Evolutionary conservation across 768 basidiomycete genomes (phyloP).

Genomic region (Agaricus blazei): DNA sequence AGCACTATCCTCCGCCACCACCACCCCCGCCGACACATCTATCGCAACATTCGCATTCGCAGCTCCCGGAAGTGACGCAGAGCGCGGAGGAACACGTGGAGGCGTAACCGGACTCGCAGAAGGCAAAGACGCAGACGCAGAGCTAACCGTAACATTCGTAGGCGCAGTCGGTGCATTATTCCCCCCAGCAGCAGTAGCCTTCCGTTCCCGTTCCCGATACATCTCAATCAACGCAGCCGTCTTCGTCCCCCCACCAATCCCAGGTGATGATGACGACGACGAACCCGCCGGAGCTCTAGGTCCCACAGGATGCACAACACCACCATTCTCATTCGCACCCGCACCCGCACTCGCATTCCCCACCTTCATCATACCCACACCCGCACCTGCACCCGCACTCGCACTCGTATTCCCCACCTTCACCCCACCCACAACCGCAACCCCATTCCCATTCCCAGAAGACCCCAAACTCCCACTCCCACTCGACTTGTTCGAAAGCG

Average conservation of each 20-base stretch:
- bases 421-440: not conserved
- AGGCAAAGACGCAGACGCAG: constrained; percentile 17
- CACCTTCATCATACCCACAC: not conserved
- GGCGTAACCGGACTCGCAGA: constrained; percentile 19
- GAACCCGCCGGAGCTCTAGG: constrained; percentile 8
- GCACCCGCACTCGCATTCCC: too few relatives aligned
- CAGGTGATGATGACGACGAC: not conserved
- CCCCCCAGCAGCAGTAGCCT: constrained; percentile 20
- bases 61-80: constrained; percentile 1
- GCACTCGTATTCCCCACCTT: too few relatives aligned
- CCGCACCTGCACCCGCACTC: not conserved
- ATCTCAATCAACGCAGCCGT: constrained; percentile 80
- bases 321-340: not conserved
- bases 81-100: constrained; percentile 18
- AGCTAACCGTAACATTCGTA: constrained; percentile 10
- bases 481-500: not conserved
- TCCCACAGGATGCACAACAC: constrained; percentile 19
- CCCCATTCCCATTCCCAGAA: not conserved
- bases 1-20: not conserved
- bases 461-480: not conserved
- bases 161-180: constrained; percentile 15
- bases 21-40: not conserved
- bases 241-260: constrained; percentile 30
- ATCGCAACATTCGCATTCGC: not conserved
- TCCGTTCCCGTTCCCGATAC: constrained; percentile 72